These are phyloP conservation scores for Xylaria digitata DNA, from an alignment of 2,329 filamentous ascomycete genomes.

Conservation along the genomic window DNA sequence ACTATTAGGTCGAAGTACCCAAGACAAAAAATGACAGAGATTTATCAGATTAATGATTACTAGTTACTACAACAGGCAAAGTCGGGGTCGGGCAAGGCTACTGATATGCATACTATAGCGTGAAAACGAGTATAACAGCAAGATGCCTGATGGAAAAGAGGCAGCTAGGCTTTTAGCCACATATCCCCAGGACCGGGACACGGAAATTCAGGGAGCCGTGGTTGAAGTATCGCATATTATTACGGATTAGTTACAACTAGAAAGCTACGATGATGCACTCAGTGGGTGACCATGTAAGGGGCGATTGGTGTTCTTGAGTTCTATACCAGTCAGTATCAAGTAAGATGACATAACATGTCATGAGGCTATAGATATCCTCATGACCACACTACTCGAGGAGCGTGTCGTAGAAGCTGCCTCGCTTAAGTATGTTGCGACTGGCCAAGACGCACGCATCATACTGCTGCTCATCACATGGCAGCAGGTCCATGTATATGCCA, in stretches of 20 bases:
- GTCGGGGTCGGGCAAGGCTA: slow-evolving; percentile 29
- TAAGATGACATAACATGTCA: slow-evolving; percentile 18
- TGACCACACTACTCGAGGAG: not conserved
- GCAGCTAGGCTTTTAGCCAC: slow-evolving; percentile 19
- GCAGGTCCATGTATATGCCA: slow-evolving; percentile 36
- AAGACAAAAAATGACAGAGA: slow-evolving; percentile 20
- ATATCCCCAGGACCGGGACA: slow-evolving; percentile 32
- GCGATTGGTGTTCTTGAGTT: not conserved
- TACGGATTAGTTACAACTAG: slow-evolving; percentile 10
- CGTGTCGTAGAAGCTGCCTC: slow-evolving; percentile 6
- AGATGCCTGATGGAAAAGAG: slow-evolving; percentile 4
- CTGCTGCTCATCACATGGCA: slow-evolving; percentile 35
- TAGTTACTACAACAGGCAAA: slow-evolving; percentile 32
- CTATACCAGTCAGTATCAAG: not conserved
- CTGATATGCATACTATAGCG: slow-evolving; percentile 34
- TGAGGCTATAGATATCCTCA: slow-evolving; percentile 1
- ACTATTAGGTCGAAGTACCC: slow-evolving; percentile 24
- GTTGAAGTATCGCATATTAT: slow-evolving; percentile 28
- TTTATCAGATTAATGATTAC: slow-evolving; percentile 28
- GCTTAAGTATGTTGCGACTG: slow-evolving; percentile 7
- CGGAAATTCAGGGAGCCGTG: slow-evolving; percentile 26
- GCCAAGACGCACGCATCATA: slow-evolving; percentile 15
- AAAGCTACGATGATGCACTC: not conserved
- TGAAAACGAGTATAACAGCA: slow-evolving; percentile 5
- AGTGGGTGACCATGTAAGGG: slow-evolving; percentile 1